Evolutionary conservation across 1,139 yeast species (phyloP).

Genomic region (Yamadazyma diddensiae): DNA sequence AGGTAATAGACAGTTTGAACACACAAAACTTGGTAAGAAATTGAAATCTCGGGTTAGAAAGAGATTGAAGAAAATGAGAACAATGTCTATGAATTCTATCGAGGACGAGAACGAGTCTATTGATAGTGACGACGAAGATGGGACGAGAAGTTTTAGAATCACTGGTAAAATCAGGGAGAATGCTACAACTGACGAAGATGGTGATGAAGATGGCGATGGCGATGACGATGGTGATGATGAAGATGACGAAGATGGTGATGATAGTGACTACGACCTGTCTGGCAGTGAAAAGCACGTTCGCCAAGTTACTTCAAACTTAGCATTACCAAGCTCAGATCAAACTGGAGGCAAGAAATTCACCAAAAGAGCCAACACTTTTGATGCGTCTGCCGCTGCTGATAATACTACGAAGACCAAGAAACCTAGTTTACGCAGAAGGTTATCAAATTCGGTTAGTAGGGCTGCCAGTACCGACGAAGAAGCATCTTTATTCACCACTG

Average conservation of each 20-base stretch:
- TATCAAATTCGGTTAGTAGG: constrained; percentile 9
- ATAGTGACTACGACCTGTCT: constrained; percentile 12
- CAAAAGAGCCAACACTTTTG: constrained; percentile 49
- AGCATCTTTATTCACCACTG: constrained; percentile 9
- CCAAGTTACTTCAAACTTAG: constrained; percentile 35
- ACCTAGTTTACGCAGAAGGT: constrained; percentile 6
- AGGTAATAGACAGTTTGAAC: constrained; percentile 19
- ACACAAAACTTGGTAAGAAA: constrained; percentile 13
- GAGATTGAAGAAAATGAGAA: constrained; percentile 18
- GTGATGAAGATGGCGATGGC: not conserved
- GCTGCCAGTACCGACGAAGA: constrained; percentile 17
- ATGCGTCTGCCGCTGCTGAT: constrained; percentile 17
- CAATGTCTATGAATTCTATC: constrained; percentile 12
- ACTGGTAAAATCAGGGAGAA: too few species aligned
- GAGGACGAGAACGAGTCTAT: constrained; percentile 22
- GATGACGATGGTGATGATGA: constrained; percentile 5
- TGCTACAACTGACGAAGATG: constrained; percentile 9
- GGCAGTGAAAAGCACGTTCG: constrained; percentile 13
- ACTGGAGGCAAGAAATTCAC: constrained; percentile 28
- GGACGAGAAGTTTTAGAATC: constrained; percentile 3
- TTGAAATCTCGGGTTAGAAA: constrained; percentile 20
- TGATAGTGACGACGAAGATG: constrained; percentile 18
- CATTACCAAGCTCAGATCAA: constrained; percentile 31
- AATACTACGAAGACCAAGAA: constrained; percentile 17
- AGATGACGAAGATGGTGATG: constrained; percentile 7